Conservation (phyloP, 2,329 filamentous ascomycete species). For the Chrysoporthe deuterocubensis region DNA sequence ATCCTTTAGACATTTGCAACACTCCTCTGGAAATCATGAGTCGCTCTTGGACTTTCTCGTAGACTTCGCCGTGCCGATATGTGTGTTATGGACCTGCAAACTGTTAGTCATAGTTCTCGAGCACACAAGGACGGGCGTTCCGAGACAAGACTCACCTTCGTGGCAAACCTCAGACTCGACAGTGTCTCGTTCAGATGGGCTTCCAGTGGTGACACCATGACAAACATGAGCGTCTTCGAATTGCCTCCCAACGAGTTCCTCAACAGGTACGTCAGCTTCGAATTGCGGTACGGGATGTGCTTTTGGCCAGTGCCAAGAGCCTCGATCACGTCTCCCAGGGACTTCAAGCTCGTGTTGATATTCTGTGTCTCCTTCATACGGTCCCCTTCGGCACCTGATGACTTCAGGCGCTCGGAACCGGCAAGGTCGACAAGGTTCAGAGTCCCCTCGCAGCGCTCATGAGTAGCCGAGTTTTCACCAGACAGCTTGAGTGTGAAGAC, state of each 20-base stretch:
- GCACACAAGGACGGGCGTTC: neutral
- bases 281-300: conserved; percentile 94
- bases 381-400: conserved; percentile 84
- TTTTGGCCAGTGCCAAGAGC: conserved; percentile 83
- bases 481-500: conserved; percentile 89
- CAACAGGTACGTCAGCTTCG: conserved; percentile 92
- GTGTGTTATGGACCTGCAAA: conserved; percentile 77
- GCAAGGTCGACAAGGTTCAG: conserved; percentile 96
- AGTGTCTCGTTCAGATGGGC: conserved; percentile 90
- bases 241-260: conserved; percentile 95
- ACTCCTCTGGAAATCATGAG: conserved; percentile 32
- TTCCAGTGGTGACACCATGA: conserved; percentile 94
- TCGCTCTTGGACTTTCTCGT: conserved; percentile 62
- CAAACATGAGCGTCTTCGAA: conserved; percentile 98
- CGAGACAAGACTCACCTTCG: conserved; percentile 66
- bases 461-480: conserved; percentile 73
- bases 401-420: conserved; percentile 87
- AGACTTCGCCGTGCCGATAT: conserved; percentile 86
- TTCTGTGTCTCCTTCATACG: conserved; percentile 92
- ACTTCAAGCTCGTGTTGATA: conserved; percentile 94
- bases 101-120: neutral
- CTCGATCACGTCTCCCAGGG: conserved; percentile 91
- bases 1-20: conserved; percentile 1
- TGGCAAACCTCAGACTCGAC: conserved; percentile 93
- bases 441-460: conserved; percentile 86